These are phyloP conservation scores for Melampsora abietis-canadensis DNA, from an alignment of 1,284 basidiomycete genomes.

Conservation along the genomic window DNA sequence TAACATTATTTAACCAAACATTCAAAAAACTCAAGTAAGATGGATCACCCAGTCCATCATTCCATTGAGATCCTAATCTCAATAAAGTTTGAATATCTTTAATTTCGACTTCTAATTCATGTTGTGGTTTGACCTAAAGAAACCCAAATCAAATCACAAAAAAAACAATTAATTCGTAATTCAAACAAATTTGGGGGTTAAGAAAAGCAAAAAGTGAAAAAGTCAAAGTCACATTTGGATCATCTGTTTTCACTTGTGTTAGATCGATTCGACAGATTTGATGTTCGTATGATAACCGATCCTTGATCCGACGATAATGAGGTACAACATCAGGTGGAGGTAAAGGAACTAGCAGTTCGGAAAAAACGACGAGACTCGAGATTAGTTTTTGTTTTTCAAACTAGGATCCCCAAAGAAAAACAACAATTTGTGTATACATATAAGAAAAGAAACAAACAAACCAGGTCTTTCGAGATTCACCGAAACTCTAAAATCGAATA, in stretches of 20 bases:
- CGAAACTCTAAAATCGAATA: constrained; percentile 86
- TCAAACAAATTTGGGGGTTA: no score
- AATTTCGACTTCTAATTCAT: constrained; percentile 63
- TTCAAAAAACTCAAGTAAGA: constrained; percentile 49
- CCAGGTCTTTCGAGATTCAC: constrained; percentile 72
- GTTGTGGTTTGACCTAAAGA: constrained; percentile 51
- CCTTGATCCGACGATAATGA: constrained; percentile 65
- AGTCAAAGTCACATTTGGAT: background rate
- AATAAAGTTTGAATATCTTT: constrained; percentile 57
- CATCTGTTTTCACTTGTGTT: constrained; percentile 72
- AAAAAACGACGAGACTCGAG: no score
- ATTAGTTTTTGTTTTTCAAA: no score
- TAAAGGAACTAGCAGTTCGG: constrained; percentile 46
- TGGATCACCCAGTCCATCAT: background rate
- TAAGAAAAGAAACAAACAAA: constrained; percentile 49
- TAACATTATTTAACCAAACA: constrained; percentile 57
- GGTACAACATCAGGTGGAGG: constrained; percentile 49
- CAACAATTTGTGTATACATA: constrained; percentile 3
- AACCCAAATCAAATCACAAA: constrained; percentile 22
- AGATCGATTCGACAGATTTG: constrained; percentile 89
- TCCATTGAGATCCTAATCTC: constrained; percentile 53
- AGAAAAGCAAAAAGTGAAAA: no score
- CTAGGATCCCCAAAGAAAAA: no score
- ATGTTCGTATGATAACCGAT: constrained; percentile 86
- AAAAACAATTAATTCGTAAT: no score